A percentile compares a stretch with the other conserved stretches of the same genome.
Conservation (phyloP, 441 rosid genomes). For the Macaranga tanarius region DNA sequence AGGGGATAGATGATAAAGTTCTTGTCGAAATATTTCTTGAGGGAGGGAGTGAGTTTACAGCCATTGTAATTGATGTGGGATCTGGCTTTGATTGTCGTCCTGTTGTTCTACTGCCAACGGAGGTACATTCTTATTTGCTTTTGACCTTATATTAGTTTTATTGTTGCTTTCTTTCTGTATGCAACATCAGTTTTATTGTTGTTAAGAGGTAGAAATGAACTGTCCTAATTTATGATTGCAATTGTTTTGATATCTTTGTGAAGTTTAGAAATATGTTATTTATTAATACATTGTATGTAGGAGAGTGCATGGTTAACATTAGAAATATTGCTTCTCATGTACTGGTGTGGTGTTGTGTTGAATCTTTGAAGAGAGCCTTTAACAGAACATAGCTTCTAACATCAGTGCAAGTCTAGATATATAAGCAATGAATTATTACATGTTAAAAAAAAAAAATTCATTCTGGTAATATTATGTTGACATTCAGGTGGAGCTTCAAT, state of each 20-base stretch:
- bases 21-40: conserved; percentile 78
- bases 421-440: conserved; percentile 1
- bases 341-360: background rate
- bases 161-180: background rate
- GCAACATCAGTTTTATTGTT: background rate
- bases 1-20: conserved; percentile 87
- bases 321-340: conserved; percentile 2
- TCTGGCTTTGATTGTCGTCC: conserved; percentile 71
- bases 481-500: conserved; percentile 85
- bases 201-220: background rate
- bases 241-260: background rate
- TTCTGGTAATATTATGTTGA: conserved; percentile 25
- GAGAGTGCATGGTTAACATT: background rate
- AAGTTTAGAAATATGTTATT: background rate
- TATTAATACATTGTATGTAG: background rate
- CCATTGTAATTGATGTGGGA: conserved; percentile 92
- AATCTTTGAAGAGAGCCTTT: conserved; percentile 6
- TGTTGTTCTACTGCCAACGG: conserved; percentile 83
- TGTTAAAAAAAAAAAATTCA: conserved; percentile 16
- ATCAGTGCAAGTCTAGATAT: background rate
- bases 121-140: conserved; percentile 46
- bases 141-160: background rate
- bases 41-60: conserved; percentile 89
- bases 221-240: background rate
- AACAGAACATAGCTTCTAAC: too few relatives aligned